A percentile compares a stretch with the other conserved stretches of the same genome.
These are phyloP conservation scores for Xenoacremonium recifei DNA, from an alignment of 2,329 filamentous ascomycete species.

Conservation along the genomic window DNA sequence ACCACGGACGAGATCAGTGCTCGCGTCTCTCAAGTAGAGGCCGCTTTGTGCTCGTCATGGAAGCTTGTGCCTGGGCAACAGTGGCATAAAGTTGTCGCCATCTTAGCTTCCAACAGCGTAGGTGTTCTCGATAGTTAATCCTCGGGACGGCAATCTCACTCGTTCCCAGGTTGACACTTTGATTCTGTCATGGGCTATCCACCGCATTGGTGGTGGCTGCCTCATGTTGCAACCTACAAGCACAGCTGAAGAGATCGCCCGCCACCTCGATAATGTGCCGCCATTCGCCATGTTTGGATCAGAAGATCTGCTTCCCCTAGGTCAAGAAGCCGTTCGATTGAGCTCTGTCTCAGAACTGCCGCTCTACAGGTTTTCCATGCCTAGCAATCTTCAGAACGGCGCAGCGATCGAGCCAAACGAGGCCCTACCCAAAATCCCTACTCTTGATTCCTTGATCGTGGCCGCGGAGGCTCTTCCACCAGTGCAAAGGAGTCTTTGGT, in stretches of 20 bases:
- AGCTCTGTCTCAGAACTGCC: slow-evolving; percentile 1
- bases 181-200: slow-evolving; percentile 7
- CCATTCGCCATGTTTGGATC: slow-evolving; percentile 3
- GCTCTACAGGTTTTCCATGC: slow-evolving; percentile 1
- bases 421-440: not conserved
- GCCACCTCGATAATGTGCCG: slow-evolving; percentile 1
- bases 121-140: not conserved
- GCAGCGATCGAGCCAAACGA: not conserved
- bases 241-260: slow-evolving; percentile 3
- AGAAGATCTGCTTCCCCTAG: slow-evolving; percentile 1
- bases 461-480: not conserved
- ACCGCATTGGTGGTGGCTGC: slow-evolving; percentile 5
- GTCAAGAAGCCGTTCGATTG: not conserved
- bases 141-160: not conserved
- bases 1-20: not conserved
- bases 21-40: not conserved
- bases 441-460: slow-evolving; percentile 2
- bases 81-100: not conserved
- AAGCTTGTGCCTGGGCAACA: not conserved
- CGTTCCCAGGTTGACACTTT: slow-evolving; percentile 4
- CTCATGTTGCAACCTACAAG: slow-evolving; percentile 5
- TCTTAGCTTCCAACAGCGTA: not conserved
- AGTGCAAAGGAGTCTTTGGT: not conserved
- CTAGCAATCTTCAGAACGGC: not conserved
- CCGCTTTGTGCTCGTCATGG: not conserved